Conservation (phyloP, 1,284 basidiomycete genomes). For the Chondrostereum purpureum region DNA sequence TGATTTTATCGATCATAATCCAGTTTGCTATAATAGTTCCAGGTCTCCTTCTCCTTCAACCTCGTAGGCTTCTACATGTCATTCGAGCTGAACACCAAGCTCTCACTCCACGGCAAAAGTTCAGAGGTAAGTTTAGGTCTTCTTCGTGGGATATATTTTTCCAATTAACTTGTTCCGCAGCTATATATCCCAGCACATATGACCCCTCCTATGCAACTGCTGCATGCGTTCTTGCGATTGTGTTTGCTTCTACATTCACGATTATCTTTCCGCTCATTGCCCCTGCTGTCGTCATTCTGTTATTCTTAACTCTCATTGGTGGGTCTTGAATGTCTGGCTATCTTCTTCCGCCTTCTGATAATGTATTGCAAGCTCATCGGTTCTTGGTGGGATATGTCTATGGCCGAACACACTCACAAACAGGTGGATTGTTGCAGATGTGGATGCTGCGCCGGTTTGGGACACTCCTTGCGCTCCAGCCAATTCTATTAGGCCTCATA, state of each 20-base stretch:
- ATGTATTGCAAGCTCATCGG: constrained; percentile 48
- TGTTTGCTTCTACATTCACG: constrained; percentile 66
- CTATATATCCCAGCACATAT: constrained; percentile 66
- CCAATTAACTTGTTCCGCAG: constrained; percentile 29
- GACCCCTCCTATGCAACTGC: constrained; percentile 61
- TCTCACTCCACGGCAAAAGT: constrained; percentile 71
- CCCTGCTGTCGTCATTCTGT: constrained; percentile 59
- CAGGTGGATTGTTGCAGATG: constrained; percentile 65
- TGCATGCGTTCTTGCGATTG: constrained; percentile 59
- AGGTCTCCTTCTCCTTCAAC: constrained; percentile 65
- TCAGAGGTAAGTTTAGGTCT: constrained; percentile 54
- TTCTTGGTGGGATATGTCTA: constrained; percentile 74
- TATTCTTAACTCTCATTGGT: constrained; percentile 68
- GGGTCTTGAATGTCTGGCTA: constrained; percentile 17
- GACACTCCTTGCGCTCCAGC: constrained; percentile 62
- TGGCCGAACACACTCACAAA: constrained; percentile 60
- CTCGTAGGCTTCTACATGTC: constrained; percentile 51
- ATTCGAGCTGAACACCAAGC: constrained; percentile 47
- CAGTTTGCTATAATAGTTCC: constrained; percentile 68
- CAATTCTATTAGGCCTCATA: constrained; percentile 66
- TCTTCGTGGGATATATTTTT: constrained; percentile 3
- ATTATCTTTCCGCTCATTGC: constrained; percentile 74
- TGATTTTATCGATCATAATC: constrained; percentile 57
- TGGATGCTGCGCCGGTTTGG: constrained; percentile 69
- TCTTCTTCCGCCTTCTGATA: constrained; percentile 2